Percentiles rank a stretch among this genome's conserved stretches.
Evolutionary conservation across 2,329 filamentous ascomycete genomes (phyloP).

Genomic region (Daldinia eschscholtzii): DNA sequence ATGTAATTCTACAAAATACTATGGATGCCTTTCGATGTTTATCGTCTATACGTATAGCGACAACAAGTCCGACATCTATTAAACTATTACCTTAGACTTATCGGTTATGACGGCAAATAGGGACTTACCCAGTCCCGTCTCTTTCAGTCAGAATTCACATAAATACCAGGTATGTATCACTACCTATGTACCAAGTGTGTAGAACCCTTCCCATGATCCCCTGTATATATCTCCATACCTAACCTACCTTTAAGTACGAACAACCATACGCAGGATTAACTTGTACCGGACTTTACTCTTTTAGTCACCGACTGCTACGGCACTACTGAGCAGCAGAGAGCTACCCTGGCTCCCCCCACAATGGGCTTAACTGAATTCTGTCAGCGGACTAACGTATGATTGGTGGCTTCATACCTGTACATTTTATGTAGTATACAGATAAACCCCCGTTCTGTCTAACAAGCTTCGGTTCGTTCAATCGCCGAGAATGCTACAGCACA

Average conservation of each 20-base stretch:
- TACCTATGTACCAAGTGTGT: neutral
- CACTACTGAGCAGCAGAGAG: conserved; percentile 15
- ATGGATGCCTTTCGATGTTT: neutral
- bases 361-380: conserved; percentile 33
- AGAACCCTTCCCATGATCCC: conserved; percentile 16
- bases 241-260: neutral
- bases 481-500: conserved; percentile 43
- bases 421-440: conserved; percentile 24
- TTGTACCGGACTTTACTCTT: conserved; percentile 28
- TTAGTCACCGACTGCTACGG: conserved; percentile 41
- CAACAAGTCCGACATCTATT: too few species aligned
- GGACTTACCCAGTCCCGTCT: neutral
- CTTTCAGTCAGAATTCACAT: conserved; percentile 25
- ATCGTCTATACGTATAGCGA: neutral
- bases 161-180: too few species aligned
- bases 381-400: conserved; percentile 34
- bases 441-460: conserved; percentile 28
- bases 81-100: neutral
- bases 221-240: conserved; percentile 5
- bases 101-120: neutral
- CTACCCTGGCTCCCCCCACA: conserved; percentile 37
- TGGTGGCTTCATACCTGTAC: conserved; percentile 29
- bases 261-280: conserved; percentile 22
- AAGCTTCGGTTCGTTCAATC: conserved; percentile 47
- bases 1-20: neutral